A percentile compares a stretch with the other conserved stretches of the same genome.
phyloP scores from a whole-genome alignment of 768 basidiomycete species.

The Agrocybe chaxingu region DNA sequence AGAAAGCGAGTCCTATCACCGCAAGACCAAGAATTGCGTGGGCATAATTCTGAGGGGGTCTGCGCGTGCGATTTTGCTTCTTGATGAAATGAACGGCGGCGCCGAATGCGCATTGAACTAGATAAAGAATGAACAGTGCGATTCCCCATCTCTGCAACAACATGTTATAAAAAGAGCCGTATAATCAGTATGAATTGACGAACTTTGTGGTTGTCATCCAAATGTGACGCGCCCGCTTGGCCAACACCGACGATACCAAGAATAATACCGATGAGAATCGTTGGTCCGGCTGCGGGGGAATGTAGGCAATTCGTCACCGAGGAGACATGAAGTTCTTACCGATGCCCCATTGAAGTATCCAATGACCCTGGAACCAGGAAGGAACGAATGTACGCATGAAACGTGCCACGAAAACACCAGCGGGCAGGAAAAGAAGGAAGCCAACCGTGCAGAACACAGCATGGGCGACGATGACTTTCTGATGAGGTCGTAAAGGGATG shows the following conservation, averaged over 20 bases:
- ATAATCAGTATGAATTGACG: background rate
- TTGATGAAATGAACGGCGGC: constrained; percentile 54
- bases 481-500: constrained; percentile 40
- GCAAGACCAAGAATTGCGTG: constrained; percentile 53
- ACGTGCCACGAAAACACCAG: constrained; percentile 52
- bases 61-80: constrained; percentile 28
- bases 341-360: constrained; percentile 44
- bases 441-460: constrained; percentile 47
- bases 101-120: constrained; percentile 47
- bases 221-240: constrained; percentile 30
- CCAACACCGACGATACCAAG: constrained; percentile 40
- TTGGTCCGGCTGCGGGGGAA: constrained; percentile 34
- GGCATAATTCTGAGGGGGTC: constrained; percentile 54
- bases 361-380: constrained; percentile 54
- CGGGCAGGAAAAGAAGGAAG: constrained; percentile 51
- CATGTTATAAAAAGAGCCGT: background rate
- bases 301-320: constrained; percentile 10
- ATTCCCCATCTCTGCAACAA: constrained; percentile 43
- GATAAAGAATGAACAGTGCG: constrained; percentile 45
- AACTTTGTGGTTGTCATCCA: constrained; percentile 50
- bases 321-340: constrained; percentile 27
- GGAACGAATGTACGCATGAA: constrained; percentile 44
- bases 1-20: constrained; percentile 47
- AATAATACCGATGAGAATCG: constrained; percentile 39
- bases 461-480: constrained; percentile 53